Evolutionary conservation across 2,329 filamentous ascomycete species (phyloP).

Genomic region (Pseudofabraea citricarpa): DNA sequence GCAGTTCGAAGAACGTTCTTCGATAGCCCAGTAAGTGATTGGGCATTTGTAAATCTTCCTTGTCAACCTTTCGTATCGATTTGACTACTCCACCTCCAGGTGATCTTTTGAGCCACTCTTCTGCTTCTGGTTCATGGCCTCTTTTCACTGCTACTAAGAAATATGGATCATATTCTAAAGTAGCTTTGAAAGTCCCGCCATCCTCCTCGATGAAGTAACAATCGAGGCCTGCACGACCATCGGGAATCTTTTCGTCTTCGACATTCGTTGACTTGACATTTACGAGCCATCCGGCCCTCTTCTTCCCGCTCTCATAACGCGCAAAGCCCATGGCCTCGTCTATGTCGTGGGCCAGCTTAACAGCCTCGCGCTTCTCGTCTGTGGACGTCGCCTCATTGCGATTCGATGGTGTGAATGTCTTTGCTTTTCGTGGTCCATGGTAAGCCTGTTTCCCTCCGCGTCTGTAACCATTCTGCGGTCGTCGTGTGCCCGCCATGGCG

Average conservation of each 20-base stretch:
- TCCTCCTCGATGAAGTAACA: constrained; percentile 96
- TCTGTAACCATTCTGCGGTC: constrained; percentile 62
- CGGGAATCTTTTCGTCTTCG: constrained; percentile 76
- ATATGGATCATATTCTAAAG: constrained; percentile 93
- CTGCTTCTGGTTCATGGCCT: constrained; percentile 85
- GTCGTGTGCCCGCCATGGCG: constrained; percentile 53
- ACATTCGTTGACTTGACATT: constrained; percentile 90
- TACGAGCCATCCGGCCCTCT: constrained; percentile 83
- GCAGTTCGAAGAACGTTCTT: constrained; percentile 80
- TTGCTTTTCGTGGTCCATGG: constrained; percentile 63
- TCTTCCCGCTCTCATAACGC: constrained; percentile 82
- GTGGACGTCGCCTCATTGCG: constrained; percentile 82
- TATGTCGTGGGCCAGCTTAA: constrained; percentile 77
- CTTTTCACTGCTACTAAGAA: constrained; percentile 88
- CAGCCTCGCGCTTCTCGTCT: constrained; percentile 88
- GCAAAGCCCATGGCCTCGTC: constrained; percentile 94
- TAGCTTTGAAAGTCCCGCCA: constrained; percentile 84
- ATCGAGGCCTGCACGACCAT: constrained; percentile 85
- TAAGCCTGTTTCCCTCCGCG: constrained; percentile 63
- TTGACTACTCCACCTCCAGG: constrained; percentile 78
- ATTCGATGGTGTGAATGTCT: constrained; percentile 75
- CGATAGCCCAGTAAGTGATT: constrained; percentile 92
- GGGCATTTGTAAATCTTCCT: constrained; percentile 91
- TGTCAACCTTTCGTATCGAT: constrained; percentile 70
- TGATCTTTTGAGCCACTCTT: constrained; percentile 86